Evolutionary conservation across 106 monocot species (phyloP), one percentile per base, ranked within the genome.

Genomic region (Chionographis japonica): DNA sequence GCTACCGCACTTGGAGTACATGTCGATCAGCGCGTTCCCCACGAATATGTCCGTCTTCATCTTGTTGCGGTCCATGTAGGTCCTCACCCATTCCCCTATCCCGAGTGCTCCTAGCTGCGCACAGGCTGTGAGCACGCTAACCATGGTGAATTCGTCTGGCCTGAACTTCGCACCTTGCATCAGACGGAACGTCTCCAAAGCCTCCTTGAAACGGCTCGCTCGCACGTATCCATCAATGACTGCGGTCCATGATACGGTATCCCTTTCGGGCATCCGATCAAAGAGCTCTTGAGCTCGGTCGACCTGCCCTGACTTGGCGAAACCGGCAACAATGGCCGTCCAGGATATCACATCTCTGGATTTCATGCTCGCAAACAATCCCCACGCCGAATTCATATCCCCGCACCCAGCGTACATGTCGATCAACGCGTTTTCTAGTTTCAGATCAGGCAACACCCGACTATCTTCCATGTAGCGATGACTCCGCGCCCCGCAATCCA

Each of bases 1-100:
- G 18, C 68, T 63, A 6, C 90, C 94, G 52, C 94, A 94, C 73
- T 94, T 90, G 3, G 60, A 79, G 41, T 90, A 94, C 90, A 94
- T 84, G 59, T 90, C 83, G 12, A 94, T 76, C 17, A 94, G 73
- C 9, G 90, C 87, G 51, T 87, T 90, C 9, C 59, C 73, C 8
- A 89, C 69, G 35, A 58, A 50, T 1, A 67, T 20, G 38, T 84
- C 83, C 57, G 78, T 62, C 36, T 65, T 76, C 66, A 89, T 72
- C 65, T 69, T 74, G 54, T 64, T 64, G 49, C 80, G 70, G 16
- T 80, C 83, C 66, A 88, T 65, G 70, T 83, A 92, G 51, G 50
- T 37, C 40, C 80, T 74, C 11, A 77, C 61, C 88, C 88, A 92
- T 35, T 92, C 85, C 36, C 85, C 92, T 1, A 75, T 40, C 20